Percentiles rank a stretch among this genome's conserved stretches.
These are phyloP conservation scores for Chrysanthemum lavandulifolium DNA, from an alignment of 129 eudicot species.

Conservation along the genomic window DNA sequence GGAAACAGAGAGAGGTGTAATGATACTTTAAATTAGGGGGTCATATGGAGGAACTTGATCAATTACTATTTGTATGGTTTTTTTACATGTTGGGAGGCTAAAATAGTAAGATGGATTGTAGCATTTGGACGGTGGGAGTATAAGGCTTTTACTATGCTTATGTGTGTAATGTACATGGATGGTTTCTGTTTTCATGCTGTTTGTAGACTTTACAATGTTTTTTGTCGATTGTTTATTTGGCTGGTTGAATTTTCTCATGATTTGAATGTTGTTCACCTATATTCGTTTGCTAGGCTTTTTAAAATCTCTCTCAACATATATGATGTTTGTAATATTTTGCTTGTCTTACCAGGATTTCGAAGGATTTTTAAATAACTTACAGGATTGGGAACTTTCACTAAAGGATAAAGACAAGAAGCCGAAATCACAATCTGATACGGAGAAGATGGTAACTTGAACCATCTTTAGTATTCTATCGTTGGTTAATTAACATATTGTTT, in stretches of 20 bases:
- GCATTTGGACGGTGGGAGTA: too few relatives aligned
- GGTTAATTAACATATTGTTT: neutral
- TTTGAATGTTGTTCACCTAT: neutral
- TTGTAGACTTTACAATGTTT: too few relatives aligned
- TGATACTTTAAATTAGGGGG: too few relatives aligned
- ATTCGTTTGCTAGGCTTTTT: neutral
- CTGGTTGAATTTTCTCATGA: neutral
- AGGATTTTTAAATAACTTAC: conserved; percentile 87
- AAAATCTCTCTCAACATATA: conserved; percentile 3
- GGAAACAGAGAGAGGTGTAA: too few relatives aligned
- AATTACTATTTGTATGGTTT: too few relatives aligned
- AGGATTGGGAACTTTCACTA: conserved; percentile 78
- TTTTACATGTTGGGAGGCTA: too few relatives aligned
- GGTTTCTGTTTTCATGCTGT: too few relatives aligned
- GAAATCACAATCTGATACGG: conserved; percentile 52
- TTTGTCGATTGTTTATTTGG: neutral
- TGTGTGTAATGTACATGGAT: too few relatives aligned
- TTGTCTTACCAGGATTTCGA: conserved; percentile 67
- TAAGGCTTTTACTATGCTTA: too few relatives aligned
- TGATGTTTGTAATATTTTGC: conserved; percentile 11
- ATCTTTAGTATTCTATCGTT: conserved; percentile 6
- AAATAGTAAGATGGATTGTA: too few relatives aligned
- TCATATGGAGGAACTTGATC: too few relatives aligned
- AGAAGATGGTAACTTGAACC: conserved; percentile 45
- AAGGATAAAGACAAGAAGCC: conserved; percentile 73